A percentile compares a stretch with the other conserved stretches of the same genome.
Evolutionary conservation across 805 yeast genomes (phyloP).

Genomic region (Saturnispora dispora): DNA sequence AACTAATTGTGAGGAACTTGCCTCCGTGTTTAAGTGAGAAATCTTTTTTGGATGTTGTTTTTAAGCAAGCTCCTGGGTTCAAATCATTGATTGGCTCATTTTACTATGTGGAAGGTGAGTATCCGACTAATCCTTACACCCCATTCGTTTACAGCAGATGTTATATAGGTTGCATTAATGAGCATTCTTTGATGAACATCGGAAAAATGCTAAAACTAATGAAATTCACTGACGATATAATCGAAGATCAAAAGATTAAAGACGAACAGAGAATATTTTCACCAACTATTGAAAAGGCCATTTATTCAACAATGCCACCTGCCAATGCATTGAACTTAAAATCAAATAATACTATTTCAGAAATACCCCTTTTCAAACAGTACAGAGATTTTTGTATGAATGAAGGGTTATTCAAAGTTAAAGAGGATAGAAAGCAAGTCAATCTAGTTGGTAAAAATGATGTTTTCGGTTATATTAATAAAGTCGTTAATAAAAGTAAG

Average conservation of each 20-base stretch:
- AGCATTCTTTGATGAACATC: constrained; percentile 23
- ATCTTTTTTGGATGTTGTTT: constrained; percentile 18
- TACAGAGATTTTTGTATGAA: constrained; percentile 6
- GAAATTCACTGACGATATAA: constrained; percentile 19
- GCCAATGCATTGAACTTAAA: neutral
- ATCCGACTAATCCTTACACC: constrained; percentile 31
- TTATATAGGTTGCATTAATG: constrained; percentile 30
- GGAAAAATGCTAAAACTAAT: constrained; percentile 19
- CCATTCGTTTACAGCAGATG: constrained; percentile 34
- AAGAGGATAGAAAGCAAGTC: neutral
- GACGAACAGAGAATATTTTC: constrained; percentile 14
- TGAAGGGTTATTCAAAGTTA: neutral
- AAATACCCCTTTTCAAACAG: constrained; percentile 10
- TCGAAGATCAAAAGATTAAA: neutral
- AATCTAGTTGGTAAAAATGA: neutral
- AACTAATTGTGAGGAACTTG: constrained; percentile 32
- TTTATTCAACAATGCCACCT: constrained; percentile 26
- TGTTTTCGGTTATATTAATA: neutral
- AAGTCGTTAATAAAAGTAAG: neutral
- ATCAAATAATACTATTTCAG: constrained; percentile 11
- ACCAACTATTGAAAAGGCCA: constrained; percentile 31
- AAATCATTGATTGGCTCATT: constrained; percentile 5
- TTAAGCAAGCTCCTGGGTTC: constrained; percentile 1
- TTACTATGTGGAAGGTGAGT: constrained; percentile 36
- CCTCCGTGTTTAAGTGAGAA: constrained; percentile 33